Evolutionary conservation across 2,329 filamentous ascomycete genomes (phyloP).

Genomic region (Beauveria medogensis): DNA sequence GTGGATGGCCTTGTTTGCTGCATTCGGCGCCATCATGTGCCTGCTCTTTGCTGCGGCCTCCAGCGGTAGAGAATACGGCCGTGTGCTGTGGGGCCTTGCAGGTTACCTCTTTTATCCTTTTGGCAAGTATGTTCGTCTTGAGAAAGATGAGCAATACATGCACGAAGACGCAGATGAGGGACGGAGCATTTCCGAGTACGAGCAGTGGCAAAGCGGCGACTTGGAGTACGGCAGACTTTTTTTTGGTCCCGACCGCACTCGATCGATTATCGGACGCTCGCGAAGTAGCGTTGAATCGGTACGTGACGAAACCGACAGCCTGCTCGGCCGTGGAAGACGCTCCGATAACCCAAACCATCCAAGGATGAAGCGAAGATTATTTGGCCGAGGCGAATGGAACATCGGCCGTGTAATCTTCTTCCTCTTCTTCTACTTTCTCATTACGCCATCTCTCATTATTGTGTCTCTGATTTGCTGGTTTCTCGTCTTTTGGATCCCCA

Average conservation of each 20-base stretch:
- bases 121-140: slow-evolving; percentile 87
- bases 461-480: slow-evolving; percentile 92
- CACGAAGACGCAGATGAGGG: slow-evolving; percentile 95
- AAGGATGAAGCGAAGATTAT: slow-evolving; percentile 70
- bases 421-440: slow-evolving; percentile 86
- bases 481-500: slow-evolving; percentile 94
- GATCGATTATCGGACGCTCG: slow-evolving; percentile 78
- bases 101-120: slow-evolving; percentile 93
- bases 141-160: slow-evolving; percentile 88
- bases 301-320: slow-evolving; percentile 77
- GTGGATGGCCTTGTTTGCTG: slow-evolving; percentile 80
- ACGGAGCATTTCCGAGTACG: slow-evolving; percentile 95
- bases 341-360: slow-evolving; percentile 36
- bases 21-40: slow-evolving; percentile 67
- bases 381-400: slow-evolving; percentile 94
- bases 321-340: slow-evolving; percentile 58
- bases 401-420: slow-evolving; percentile 93
- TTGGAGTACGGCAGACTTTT: slow-evolving; percentile 92
- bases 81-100: slow-evolving; percentile 73
- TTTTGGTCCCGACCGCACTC: slow-evolving; percentile 73
- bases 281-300: slow-evolving; percentile 82
- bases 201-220: slow-evolving; percentile 97
- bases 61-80: slow-evolving; percentile 79
- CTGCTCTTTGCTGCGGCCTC: slow-evolving; percentile 70
- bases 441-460: slow-evolving; percentile 77